phyloP scores from a whole-genome alignment of 2,329 filamentous ascomycete genomes.

The Colletotrichum incanum region DNA sequence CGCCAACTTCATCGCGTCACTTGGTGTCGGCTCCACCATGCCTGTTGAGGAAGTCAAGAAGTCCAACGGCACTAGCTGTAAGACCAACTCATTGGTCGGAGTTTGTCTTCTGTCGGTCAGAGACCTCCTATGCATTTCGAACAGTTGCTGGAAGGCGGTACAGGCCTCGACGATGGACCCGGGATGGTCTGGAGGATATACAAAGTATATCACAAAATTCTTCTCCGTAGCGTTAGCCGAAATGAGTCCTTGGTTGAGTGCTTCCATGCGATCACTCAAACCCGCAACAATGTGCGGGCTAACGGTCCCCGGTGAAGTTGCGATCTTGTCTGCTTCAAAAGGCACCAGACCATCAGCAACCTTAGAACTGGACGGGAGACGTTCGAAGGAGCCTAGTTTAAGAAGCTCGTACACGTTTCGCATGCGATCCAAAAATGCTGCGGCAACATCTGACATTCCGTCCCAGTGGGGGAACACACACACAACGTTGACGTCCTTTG shows the following conservation, averaged over 20 bases:
- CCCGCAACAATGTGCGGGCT: constrained; percentile 49
- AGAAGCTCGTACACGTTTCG: constrained; percentile 81
- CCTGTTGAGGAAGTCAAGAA: constrained; percentile 76
- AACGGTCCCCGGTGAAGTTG: constrained; percentile 36
- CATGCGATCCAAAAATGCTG: constrained; percentile 77
- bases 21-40: constrained; percentile 74
- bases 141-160: constrained; percentile 80
- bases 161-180: constrained; percentile 79
- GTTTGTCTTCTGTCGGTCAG: constrained; percentile 61
- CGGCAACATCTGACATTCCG: constrained; percentile 73
- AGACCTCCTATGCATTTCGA: constrained; percentile 72
- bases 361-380: constrained; percentile 59
- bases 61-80: constrained; percentile 82
- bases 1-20: constrained; percentile 74
- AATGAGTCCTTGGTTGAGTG: constrained; percentile 63
- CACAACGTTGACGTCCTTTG: constrained; percentile 80
- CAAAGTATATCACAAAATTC: constrained; percentile 83
- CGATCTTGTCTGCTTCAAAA: constrained; percentile 64
- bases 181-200: constrained; percentile 77
- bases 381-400: constrained; percentile 78
- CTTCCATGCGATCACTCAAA: constrained; percentile 64
- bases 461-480: constrained; percentile 79
- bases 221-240: constrained; percentile 61
- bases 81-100: constrained; percentile 76
- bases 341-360: constrained; percentile 66